Evolutionary conservation across 1,139 yeast species (phyloP).

Genomic region (Hanseniaspora sp.): DNA sequence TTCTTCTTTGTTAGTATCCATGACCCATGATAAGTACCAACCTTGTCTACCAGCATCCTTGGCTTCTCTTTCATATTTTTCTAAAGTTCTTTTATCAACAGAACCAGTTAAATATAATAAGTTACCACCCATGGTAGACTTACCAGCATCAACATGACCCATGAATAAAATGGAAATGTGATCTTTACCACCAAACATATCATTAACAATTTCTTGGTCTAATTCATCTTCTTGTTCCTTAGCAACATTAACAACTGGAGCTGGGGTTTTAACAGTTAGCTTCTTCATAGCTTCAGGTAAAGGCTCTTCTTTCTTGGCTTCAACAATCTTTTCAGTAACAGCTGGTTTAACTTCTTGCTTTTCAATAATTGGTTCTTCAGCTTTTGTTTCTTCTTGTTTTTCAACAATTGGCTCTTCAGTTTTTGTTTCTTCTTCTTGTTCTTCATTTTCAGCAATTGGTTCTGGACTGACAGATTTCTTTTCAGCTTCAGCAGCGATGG

Average conservation of each 20-base stretch:
- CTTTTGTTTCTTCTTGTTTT: not conserved
- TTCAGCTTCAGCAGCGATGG: constrained; percentile 12
- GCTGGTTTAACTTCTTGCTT: constrained; percentile 17
- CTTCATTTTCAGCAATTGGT: constrained; percentile 18
- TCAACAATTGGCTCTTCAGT: constrained; percentile 1
- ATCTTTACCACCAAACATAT: constrained; percentile 93
- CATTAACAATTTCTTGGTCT: constrained; percentile 79
- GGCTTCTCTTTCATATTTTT: constrained; percentile 95
- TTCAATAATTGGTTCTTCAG: constrained; percentile 14
- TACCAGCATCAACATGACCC: constrained; percentile 99
- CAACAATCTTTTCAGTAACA: constrained; percentile 16
- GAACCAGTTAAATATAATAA: constrained; percentile 85
- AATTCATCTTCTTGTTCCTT: constrained; percentile 76
- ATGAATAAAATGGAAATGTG: constrained; percentile 92
- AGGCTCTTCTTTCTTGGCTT: constrained; percentile 17
- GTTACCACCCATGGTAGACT: constrained; percentile 98
- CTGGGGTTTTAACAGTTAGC: constrained; percentile 17
- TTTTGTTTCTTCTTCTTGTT: not conserved
- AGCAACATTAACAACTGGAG: constrained; percentile 35
- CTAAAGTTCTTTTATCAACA: constrained; percentile 98
- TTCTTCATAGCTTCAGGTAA: constrained; percentile 18
- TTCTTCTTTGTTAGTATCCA: constrained; percentile 98
- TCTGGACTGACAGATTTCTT: constrained; percentile 20
- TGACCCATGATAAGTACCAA: constrained; percentile 98
- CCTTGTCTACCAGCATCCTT: constrained; percentile 99